Base-by-base conservation (phyloP, 106 monocot species). In the Gastrodia elata region DNA sequence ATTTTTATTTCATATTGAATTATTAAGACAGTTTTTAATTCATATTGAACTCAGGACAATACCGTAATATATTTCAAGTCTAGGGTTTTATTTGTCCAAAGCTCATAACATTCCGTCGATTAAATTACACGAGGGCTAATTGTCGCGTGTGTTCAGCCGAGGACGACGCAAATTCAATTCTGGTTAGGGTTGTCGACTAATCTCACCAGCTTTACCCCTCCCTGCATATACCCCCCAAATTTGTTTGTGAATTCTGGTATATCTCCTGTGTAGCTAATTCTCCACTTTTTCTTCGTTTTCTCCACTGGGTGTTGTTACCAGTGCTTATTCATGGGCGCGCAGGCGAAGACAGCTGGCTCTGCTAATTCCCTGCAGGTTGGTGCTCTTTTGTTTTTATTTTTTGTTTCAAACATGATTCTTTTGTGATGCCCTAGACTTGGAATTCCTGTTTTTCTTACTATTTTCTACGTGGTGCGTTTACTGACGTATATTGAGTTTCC, bases 351-450 rank as follows among this genome's bases (percentile, higher is more conserved):
- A 26, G 64, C 67, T 8, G 73, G 52, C 39, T 73, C 73, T 14
- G 35, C 79, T 36, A 79, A 73, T 67, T 73, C 73, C 20, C 34
- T 79, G 68, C 76, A 76, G 79, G 79, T 79, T 16, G 28, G 79
- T 79, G 64, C 10, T 27, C 41, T 8, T 33, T 22, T 70, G 64
- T 33, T 43, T 78, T 72, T 11, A 33, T 33, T 42, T 13, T 42
- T 65, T 10, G 18, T 22, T 32, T 16, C 5, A 26, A 64, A 20
- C 38, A 61, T 64, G 25, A 20, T 9, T 78, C 8, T 10, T 65
- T 46, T 65, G n/a, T 67, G 78, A 25, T 78, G 78, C 78, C 78
- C 78, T 78, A 78, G 72, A 36, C 65, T 72, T 46, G 37, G 39
- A 39, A 39, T 30, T 42, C 18, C 25, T 5, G 18, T 57, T 5